phyloP scores from a whole-genome alignment of 306 rosid genomes.

The Vigna hirtella region DNA sequence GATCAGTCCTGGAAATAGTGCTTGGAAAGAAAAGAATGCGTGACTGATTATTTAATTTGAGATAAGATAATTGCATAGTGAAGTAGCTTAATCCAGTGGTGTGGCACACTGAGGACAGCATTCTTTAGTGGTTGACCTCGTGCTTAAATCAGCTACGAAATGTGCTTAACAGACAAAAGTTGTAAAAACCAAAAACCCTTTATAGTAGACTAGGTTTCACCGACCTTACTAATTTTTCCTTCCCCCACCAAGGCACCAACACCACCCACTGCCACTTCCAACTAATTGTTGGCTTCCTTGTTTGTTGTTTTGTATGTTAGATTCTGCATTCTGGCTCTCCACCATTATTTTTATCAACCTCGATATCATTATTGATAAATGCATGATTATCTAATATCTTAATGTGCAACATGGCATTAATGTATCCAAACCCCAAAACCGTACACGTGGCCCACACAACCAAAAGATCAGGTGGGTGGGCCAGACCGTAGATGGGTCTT shows the following conservation, averaged over 20 bases:
- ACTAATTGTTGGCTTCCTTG: conserved; percentile 48
- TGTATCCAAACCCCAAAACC: conserved; percentile 50
- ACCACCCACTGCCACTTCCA: conserved; percentile 50
- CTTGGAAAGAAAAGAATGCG: conserved; percentile 4
- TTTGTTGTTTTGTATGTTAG: conserved; percentile 58
- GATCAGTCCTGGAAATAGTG: conserved; percentile 54
- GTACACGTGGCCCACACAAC: conserved; percentile 73
- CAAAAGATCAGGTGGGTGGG: conserved; percentile 59
- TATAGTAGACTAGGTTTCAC: conserved; percentile 43
- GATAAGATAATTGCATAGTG: conserved; percentile 19
- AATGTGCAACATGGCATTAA: conserved; percentile 46
- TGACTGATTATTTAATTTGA: conserved; percentile 12
- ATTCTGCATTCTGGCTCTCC: conserved; percentile 46
- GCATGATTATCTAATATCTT: conserved; percentile 54
- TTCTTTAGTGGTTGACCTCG: conserved; percentile 76
- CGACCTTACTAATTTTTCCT: conserved; percentile 35
- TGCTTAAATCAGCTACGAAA: conserved; percentile 61
- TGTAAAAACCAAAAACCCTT: conserved; percentile 39
- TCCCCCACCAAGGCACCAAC: conserved; percentile 41
- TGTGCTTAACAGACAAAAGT: conserved; percentile 50
- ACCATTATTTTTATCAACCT: conserved; percentile 52
- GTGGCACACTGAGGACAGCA: conserved; percentile 35
- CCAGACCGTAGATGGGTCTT: conserved; percentile 48
- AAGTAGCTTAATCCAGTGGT: conserved; percentile 26
- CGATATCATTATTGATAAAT: conserved; percentile 53